Percentiles rank a stretch among this genome's conserved stretches.
Evolutionary conservation across 495 filamentous ascomycete species (phyloP).

Genomic region (Aspergillus heteromorphus): DNA sequence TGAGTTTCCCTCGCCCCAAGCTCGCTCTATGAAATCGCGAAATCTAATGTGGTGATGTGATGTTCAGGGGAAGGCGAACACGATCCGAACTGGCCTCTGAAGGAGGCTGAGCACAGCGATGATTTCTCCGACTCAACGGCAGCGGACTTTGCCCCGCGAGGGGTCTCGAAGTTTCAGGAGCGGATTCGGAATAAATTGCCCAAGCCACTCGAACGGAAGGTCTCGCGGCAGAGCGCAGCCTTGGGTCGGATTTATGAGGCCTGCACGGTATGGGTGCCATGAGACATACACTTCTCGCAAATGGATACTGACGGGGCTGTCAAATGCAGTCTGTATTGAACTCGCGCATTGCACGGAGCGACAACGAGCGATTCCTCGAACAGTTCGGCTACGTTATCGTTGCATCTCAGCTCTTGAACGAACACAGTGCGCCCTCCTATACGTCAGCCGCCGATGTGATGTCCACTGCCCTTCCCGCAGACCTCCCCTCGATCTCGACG

Average conservation of each 20-base stretch:
- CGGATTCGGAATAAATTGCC: constrained; percentile 63
- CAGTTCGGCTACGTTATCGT: constrained; percentile 94
- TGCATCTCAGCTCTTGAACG: constrained; percentile 83
- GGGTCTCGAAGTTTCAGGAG: constrained; percentile 59
- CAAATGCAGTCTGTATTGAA: constrained; percentile 47
- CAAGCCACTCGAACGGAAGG: constrained; percentile 53
- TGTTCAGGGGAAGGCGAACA: constrained; percentile 47
- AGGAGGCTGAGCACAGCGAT: constrained; percentile 37
- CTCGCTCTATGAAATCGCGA: constrained; percentile 1
- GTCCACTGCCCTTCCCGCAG: constrained; percentile 28
- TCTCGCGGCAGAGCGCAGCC: constrained; percentile 41
- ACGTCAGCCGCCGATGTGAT: constrained; percentile 38
- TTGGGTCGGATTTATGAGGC: constrained; percentile 50
- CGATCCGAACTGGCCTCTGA: constrained; percentile 39
- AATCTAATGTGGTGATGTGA: constrained; percentile 17
- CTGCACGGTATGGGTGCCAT: constrained; percentile 51
- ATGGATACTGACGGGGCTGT: constrained; percentile 9
- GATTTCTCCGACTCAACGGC: constrained; percentile 26
- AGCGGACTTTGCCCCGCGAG: constrained; percentile 69
- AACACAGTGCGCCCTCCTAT: constrained; percentile 50
- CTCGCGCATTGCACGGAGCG: constrained; percentile 70
- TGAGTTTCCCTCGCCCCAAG: constrained; percentile 31
- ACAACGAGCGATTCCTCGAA: constrained; percentile 86
- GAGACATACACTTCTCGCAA: neutral
- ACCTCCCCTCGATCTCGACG: constrained; percentile 37